These are phyloP conservation scores for Penicillium manginii DNA, from an alignment of 495 filamentous ascomycete species.

Conservation along the genomic window DNA sequence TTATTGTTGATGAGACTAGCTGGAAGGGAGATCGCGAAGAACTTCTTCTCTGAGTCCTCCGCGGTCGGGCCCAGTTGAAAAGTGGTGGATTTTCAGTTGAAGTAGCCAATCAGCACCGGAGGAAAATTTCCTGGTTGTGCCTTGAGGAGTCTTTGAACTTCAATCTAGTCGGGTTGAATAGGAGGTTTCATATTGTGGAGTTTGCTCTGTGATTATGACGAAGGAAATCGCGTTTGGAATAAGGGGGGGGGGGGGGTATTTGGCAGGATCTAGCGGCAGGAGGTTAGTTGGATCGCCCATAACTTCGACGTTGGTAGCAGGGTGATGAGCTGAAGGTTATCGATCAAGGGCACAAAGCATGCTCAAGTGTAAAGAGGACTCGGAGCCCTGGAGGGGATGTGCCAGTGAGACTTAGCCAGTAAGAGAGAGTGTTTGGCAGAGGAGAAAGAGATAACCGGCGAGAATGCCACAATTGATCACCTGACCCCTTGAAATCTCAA, in stretches of 20 bases:
- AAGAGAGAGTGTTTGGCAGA: too few relatives aligned
- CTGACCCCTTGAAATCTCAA: too few relatives aligned
- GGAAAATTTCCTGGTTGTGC: constrained; percentile 19
- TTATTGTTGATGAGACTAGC: not conserved
- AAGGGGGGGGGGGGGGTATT: not conserved
- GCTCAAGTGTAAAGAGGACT: too few relatives aligned
- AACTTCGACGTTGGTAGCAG: not conserved
- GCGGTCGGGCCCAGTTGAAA: constrained; percentile 24
- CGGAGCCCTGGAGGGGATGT: too few relatives aligned
- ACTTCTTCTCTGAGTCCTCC: constrained; percentile 19
- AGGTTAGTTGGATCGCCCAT: not conserved
- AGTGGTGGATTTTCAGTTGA: constrained; percentile 21
- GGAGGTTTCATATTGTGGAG: not conserved
- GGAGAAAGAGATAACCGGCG: too few relatives aligned
- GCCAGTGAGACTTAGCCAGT: too few relatives aligned
- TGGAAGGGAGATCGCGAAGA: constrained; percentile 9
- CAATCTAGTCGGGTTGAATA: too few relatives aligned
- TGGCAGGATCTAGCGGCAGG: not conserved
- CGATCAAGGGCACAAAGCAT: not conserved
- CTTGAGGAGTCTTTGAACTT: not conserved
- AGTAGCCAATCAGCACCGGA: constrained; percentile 21
- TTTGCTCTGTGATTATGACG: not conserved
- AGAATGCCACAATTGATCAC: too few relatives aligned
- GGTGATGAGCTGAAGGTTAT: not conserved
- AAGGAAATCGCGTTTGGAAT: not conserved